phyloP scores from a whole-genome alignment of 352 stramenopile species.

The Pythium rishiriense region DNA sequence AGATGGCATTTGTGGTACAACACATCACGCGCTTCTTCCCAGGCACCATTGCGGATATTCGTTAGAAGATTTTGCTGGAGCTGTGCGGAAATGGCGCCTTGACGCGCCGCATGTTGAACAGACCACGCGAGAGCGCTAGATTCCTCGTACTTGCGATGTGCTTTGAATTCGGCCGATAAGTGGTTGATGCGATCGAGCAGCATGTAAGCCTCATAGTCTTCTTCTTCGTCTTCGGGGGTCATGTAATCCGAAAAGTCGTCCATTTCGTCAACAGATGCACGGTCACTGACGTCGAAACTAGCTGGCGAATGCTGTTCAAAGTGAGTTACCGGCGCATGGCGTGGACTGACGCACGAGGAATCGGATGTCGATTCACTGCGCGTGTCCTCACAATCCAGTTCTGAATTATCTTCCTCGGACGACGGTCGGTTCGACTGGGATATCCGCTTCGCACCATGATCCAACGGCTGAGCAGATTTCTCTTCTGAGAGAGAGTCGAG shows the following conservation, averaged over 20 bases:
- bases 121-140: conserved; percentile 67
- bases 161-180: conserved; percentile 63
- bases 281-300: conserved; percentile 7
- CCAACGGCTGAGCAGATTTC: neutral
- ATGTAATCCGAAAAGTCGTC: conserved; percentile 56
- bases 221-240: conserved; percentile 50
- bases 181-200: conserved; percentile 69
- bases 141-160: conserved; percentile 72
- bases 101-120: conserved; percentile 65
- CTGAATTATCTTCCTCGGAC: conserved; percentile 53
- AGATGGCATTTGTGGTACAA: conserved; percentile 83
- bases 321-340: conserved; percentile 35
- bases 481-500: conserved; percentile 5
- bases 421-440: conserved; percentile 1
- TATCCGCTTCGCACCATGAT: conserved; percentile 12
- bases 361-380: conserved; percentile 75
- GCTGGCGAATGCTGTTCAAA: conserved; percentile 35
- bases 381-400: conserved; percentile 69
- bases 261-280: conserved; percentile 38
- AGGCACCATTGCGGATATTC: conserved; percentile 56
- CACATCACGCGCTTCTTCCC: conserved; percentile 77
- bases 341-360: conserved; percentile 72
- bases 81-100: conserved; percentile 60
- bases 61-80: conserved; percentile 66
- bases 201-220: conserved; percentile 65